Evolutionary conservation across 352 stramenopile genomes (phyloP).

Genomic region (Poterioochromonas sp.): DNA sequence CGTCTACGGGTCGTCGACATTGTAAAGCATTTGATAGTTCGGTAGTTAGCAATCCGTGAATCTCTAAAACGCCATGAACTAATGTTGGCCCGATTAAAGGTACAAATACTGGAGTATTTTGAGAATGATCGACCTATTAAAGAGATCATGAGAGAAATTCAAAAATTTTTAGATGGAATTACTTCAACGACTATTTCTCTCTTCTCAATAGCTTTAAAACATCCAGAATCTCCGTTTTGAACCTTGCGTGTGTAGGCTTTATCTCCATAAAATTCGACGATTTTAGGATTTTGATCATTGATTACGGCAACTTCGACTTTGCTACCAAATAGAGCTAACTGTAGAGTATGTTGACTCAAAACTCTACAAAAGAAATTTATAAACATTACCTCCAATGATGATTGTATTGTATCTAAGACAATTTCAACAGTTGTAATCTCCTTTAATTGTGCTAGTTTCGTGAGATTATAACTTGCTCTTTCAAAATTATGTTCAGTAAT

Average conservation of each 20-base stretch:
- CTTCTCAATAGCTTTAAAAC: background rate
- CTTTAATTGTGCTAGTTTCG: background rate
- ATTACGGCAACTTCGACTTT: background rate
- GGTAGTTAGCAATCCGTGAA: background rate
- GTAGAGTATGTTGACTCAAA: background rate
- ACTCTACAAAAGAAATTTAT: background rate
- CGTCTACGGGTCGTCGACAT: background rate
- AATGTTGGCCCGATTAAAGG: background rate
- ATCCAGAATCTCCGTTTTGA: background rate
- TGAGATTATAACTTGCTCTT: background rate
- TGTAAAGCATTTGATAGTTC: background rate
- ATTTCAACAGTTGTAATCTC: background rate
- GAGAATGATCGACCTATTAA: background rate
- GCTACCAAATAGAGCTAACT: constrained; percentile 19
- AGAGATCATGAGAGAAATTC: background rate
- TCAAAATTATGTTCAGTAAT: background rate
- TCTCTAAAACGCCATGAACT: background rate
- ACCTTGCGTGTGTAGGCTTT: background rate
- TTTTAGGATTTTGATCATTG: background rate
- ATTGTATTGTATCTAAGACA: background rate
- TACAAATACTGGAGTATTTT: background rate
- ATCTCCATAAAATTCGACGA: constrained; percentile 9
- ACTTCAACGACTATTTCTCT: constrained; percentile 14
- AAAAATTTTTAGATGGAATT: background rate
- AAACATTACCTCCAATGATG: background rate